Evolutionary conservation across 352 stramenopile genomes (phyloP), one percentile per base, ranked within the genome.

Genomic region (Pythium aquatile): DNA sequence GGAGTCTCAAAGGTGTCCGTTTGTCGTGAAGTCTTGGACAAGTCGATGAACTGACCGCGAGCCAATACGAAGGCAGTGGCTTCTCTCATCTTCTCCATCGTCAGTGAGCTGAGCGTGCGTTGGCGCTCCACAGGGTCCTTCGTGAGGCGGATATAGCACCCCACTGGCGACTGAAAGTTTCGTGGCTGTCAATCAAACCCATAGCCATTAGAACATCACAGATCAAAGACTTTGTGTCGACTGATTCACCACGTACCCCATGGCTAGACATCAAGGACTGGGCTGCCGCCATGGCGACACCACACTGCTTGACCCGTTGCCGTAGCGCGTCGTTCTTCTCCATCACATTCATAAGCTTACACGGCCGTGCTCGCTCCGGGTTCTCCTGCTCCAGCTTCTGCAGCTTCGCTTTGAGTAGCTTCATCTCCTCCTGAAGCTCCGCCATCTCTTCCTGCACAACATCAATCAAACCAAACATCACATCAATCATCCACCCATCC

Each of bases 401-500:
- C 6, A 65, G 17, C 48, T 42, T 51, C 37, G 11, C 35, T 11
- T 42, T 42, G 8, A 42, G 11, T 17, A 42, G 35, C 10, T 11
- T 16, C 35, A 42, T 42, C 35, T 42, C 35, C 10, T 60, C 8
- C 7, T 66, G 39, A 9, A 66, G 39, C 13, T 35, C 7, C 2
- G 51, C 49, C 51, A 60, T 58, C 40, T 66, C 60, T 1, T 66
- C 60, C 60, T 66, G 17, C 26, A 39, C 16, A 32, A 30, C 53
- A 33, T 33, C 33, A 47, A 46, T 33, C 42, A 37, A 11, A 6
- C 32, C 6, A 10, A 37, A 37, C 52, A 47, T 58, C 20, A 24
- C 20, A 24, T 24, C 20, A 24, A 24, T 33, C 52, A 46, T 8
- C 56, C 10, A 20, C 16, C 20, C 20, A 5, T 32, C 13, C 47